phyloP scores from a whole-genome alignment of 2,329 filamentous ascomycete genomes.

The Fusarium algeriense region DNA sequence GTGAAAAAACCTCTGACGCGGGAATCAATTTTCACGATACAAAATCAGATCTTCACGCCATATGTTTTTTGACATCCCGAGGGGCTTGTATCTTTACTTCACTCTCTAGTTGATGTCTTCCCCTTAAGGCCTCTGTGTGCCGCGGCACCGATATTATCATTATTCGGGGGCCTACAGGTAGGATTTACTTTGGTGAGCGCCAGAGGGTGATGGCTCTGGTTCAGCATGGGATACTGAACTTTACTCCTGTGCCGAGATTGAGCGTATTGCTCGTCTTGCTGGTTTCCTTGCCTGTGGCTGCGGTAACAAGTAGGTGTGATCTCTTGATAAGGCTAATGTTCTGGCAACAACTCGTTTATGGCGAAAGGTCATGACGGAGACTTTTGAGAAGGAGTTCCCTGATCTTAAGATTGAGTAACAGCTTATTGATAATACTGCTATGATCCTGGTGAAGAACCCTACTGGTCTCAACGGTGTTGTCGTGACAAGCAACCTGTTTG shows the following conservation, averaged over 20 bases:
- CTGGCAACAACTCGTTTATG: constrained; percentile 90
- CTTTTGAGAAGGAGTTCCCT: constrained; percentile 90
- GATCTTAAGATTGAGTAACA: constrained; percentile 87
- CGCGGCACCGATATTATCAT: constrained; percentile 91
- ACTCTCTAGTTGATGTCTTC: constrained; percentile 81
- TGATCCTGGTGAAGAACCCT: constrained; percentile 97
- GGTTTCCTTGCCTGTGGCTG: constrained; percentile 83
- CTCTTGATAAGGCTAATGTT: constrained; percentile 96
- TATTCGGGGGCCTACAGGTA: constrained; percentile 90
- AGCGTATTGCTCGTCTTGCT: constrained; percentile 85
- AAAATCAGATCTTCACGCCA: too few relatives aligned
- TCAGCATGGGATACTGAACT: constrained; percentile 86
- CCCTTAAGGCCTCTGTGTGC: constrained; percentile 87
- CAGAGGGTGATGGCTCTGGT: constrained; percentile 77
- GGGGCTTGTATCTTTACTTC: constrained; percentile 75
- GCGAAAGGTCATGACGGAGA: constrained; percentile 86
- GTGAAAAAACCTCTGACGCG: too few relatives aligned
- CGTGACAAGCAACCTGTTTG: constrained; percentile 93
- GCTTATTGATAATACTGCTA: constrained; percentile 94
- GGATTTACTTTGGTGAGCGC: constrained; percentile 95
- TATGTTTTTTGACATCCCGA: too few relatives aligned
- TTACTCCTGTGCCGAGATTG: constrained; percentile 86
- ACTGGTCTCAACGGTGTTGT: constrained; percentile 88
- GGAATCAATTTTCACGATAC: too few relatives aligned
- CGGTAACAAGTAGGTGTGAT: constrained; percentile 78